These are phyloP conservation scores for Lachancea dasiensis DNA, from an alignment of 805 yeast genomes.

Conservation along the genomic window DNA sequence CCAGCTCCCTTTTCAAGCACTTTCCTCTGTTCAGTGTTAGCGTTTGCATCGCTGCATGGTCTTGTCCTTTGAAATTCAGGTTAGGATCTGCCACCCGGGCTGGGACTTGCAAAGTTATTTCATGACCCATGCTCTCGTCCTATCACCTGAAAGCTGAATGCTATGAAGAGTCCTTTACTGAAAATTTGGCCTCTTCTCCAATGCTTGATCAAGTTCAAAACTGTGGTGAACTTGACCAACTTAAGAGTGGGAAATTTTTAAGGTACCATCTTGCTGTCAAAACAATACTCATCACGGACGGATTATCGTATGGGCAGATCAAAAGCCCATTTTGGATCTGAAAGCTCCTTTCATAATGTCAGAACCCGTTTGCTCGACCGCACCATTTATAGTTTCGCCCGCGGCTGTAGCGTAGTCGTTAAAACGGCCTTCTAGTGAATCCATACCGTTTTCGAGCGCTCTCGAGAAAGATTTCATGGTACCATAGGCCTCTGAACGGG, in stretches of 20 bases:
- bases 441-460: constrained; percentile 47
- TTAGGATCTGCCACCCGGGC: constrained; percentile 1
- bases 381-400: constrained; percentile 48
- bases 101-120: constrained; percentile 3
- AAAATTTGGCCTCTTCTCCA: too few relatives aligned
- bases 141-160: not conserved
- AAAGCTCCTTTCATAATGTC: constrained; percentile 47
- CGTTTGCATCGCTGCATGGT: constrained; percentile 9
- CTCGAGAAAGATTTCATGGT: constrained; percentile 37
- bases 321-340: constrained; percentile 50
- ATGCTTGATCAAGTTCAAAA: too few relatives aligned
- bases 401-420: constrained; percentile 53
- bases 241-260: too few relatives aligned
- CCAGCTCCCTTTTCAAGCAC: constrained; percentile 27
- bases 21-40: constrained; percentile 24
- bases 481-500: constrained; percentile 36
- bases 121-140: constrained; percentile 2
- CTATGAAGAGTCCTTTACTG: too few relatives aligned
- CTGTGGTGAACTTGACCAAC: too few relatives aligned
- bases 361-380: constrained; percentile 44
- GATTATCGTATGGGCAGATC: too few relatives aligned
- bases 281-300: too few relatives aligned
- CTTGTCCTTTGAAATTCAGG: constrained; percentile 2
- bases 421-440: constrained; percentile 46
- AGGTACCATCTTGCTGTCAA: too few relatives aligned